Percentiles rank a stretch among this genome's conserved stretches.
phyloP scores from a whole-genome alignment of 257 asterid genomes.

The Przewalskia tangutica region DNA sequence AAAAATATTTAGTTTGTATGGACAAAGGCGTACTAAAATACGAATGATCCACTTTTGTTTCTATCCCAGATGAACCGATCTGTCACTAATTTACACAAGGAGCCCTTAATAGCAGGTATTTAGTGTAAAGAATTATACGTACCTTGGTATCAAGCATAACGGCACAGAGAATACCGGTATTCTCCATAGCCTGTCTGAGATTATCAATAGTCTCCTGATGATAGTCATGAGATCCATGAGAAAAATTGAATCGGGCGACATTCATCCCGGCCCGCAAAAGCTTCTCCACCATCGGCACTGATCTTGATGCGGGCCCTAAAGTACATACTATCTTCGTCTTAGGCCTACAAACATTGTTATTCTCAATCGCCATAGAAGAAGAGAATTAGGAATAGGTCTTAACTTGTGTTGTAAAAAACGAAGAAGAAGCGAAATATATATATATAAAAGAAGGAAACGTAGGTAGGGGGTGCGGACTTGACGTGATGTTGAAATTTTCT shows the following conservation, averaged over 20 bases:
- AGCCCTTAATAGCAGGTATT: too few relatives aligned
- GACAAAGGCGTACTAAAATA: not conserved
- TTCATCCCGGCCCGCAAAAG: conserved; percentile 65
- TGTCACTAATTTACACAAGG: not conserved
- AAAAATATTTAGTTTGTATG: too few relatives aligned
- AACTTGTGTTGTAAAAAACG: not conserved
- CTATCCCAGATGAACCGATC: not conserved
- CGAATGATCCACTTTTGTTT: not conserved
- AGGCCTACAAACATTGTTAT: conserved; percentile 21
- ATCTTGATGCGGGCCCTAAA: conserved; percentile 63
- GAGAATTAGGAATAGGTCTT: too few relatives aligned
- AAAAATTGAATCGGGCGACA: conserved; percentile 68
- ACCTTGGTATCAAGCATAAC: conserved; percentile 79
- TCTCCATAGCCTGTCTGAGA: conserved; percentile 58
- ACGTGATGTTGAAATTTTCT: conserved; percentile 3
- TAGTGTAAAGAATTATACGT: not conserved
- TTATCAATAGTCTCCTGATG: conserved; percentile 74
- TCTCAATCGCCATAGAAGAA: not conserved
- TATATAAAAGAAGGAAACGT: not conserved
- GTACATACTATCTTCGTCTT: conserved; percentile 76
- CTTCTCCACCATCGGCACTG: conserved; percentile 61
- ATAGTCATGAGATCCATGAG: conserved; percentile 64
- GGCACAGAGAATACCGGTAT: conserved; percentile 66
- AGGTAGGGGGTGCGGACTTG: not conserved
- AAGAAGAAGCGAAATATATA: not conserved